These are phyloP conservation scores for Daldinia childiae DNA, from an alignment of 495 filamentous ascomycete species.

Conservation along the genomic window DNA sequence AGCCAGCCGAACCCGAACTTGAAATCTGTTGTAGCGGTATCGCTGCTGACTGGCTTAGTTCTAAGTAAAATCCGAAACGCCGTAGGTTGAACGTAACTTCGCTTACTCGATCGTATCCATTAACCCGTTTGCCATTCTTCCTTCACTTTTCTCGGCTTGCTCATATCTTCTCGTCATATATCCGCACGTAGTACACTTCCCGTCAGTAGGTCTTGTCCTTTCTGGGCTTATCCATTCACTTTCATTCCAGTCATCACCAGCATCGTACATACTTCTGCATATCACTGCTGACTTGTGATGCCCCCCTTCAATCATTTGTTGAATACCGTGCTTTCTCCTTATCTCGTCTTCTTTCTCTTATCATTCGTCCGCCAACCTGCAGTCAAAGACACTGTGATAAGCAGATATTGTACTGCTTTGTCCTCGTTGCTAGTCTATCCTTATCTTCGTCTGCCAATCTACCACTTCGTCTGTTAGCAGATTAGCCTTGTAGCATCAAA, in stretches of 20 bases:
- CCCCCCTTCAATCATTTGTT: slow-evolving; percentile 1
- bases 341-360: slow-evolving; percentile 32
- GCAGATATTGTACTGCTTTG: slow-evolving; percentile 21
- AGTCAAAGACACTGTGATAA: slow-evolving; percentile 30
- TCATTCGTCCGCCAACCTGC: slow-evolving; percentile 14
- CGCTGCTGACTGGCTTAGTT: slow-evolving; percentile 34
- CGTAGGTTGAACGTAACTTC: slow-evolving; percentile 22
- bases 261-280: slow-evolving; percentile 1
- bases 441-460: slow-evolving; percentile 15
- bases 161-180: slow-evolving; percentile 30
- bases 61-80: slow-evolving; percentile 21
- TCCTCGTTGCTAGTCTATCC: slow-evolving; percentile 16
- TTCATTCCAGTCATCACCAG: slow-evolving; percentile 12
- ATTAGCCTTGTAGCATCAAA: slow-evolving; percentile 16
- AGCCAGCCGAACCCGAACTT: slow-evolving; percentile 7
- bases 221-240: slow-evolving; percentile 20
- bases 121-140: slow-evolving; percentile 16
- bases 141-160: slow-evolving; percentile 18
- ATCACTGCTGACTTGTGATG: slow-evolving; percentile 18
- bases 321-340: slow-evolving; percentile 11
- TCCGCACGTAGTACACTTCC: slow-evolving; percentile 21
- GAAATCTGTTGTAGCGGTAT: slow-evolving; percentile 31
- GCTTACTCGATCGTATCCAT: slow-evolving; percentile 43
- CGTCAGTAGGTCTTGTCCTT: slow-evolving; percentile 20
- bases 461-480: slow-evolving; percentile 12